phyloP scores from a whole-genome alignment of 2,329 filamentous ascomycete species.

The Chaetoscypha palmicola region DNA sequence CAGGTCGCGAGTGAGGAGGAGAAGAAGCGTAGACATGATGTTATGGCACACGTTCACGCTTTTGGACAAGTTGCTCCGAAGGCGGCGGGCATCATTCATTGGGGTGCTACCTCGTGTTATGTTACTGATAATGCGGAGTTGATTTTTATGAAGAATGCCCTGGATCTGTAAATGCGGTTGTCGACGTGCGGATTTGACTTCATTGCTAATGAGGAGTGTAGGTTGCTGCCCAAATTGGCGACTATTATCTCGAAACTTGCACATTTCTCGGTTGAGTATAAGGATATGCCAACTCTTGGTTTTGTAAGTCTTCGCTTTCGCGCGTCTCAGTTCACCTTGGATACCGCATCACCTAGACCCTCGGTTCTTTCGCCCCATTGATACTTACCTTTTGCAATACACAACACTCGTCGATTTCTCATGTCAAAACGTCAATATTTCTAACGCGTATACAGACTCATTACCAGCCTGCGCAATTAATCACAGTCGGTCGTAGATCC shows the following conservation, averaged over 20 bases:
- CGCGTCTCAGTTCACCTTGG: too few species aligned
- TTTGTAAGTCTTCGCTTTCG: slow-evolving; percentile 39
- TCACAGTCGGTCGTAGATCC: slow-evolving; percentile 36
- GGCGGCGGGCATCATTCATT: slow-evolving; percentile 78
- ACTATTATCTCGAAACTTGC: slow-evolving; percentile 70
- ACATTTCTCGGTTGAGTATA: slow-evolving; percentile 64
- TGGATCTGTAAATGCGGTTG: slow-evolving; percentile 42
- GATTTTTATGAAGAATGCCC: slow-evolving; percentile 65
- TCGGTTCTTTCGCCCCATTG: not conserved
- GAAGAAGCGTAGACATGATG: slow-evolving; percentile 59
- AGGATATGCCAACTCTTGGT: slow-evolving; percentile 62
- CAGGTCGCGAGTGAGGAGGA: slow-evolving; percentile 68
- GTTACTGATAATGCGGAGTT: slow-evolving; percentile 45
- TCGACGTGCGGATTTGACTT: not conserved
- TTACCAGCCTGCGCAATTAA: slow-evolving; percentile 52
- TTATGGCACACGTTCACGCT: slow-evolving; percentile 60
- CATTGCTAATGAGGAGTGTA: too few species aligned
- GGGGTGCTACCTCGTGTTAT: slow-evolving; percentile 37
- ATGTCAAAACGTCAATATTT: not conserved
- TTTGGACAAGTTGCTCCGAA: slow-evolving; percentile 66
- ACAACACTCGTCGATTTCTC: not conserved
- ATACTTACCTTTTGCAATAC: not conserved
- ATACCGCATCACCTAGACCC: not conserved
- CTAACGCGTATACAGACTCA: slow-evolving; percentile 35
- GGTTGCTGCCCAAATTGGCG: slow-evolving; percentile 64